Evolutionary conservation across 2,329 filamentous ascomycete genomes (phyloP).

Genomic region (Fusarium mexicanum): DNA sequence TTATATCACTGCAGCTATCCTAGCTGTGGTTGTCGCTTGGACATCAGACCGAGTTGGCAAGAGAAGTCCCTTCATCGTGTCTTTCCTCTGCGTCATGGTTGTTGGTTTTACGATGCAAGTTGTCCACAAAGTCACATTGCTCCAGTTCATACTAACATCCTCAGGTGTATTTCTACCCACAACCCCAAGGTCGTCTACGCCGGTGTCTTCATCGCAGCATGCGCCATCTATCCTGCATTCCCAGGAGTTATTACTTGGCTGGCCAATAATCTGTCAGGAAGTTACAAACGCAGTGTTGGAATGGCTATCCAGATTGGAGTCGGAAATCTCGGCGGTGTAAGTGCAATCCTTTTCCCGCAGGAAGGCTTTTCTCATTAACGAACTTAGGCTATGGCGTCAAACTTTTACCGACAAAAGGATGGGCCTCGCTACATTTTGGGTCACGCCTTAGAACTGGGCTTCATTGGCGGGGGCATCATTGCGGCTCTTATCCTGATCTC

Average conservation of each 20-base stretch:
- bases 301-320: slow-evolving; percentile 73
- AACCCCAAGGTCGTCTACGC: slow-evolving; percentile 74
- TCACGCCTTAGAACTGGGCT: slow-evolving; percentile 61
- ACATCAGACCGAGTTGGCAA: slow-evolving; percentile 64
- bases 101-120: slow-evolving; percentile 66
- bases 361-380: neutral
- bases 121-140: rapidly evolving
- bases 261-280: slow-evolving; percentile 77
- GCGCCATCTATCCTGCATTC: slow-evolving; percentile 83
- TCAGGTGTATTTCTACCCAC: slow-evolving; percentile 65
- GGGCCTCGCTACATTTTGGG: slow-evolving; percentile 60
- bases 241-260: slow-evolving; percentile 83
- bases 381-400: slow-evolving; percentile 71
- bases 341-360: slow-evolving; percentile 9
- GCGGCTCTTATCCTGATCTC: slow-evolving; percentile 56
- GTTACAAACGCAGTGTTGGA: slow-evolving; percentile 70
- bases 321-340: slow-evolving; percentile 65
- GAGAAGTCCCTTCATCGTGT: slow-evolving; percentile 64
- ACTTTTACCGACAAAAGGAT: slow-evolving; percentile 71
- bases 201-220: slow-evolving; percentile 78
- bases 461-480: slow-evolving; percentile 57
- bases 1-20: slow-evolving; percentile 70
- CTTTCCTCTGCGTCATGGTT: slow-evolving; percentile 62
- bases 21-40: slow-evolving; percentile 64
- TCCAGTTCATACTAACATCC: neutral